These are phyloP conservation scores for Solanum peruvianum DNA, from an alignment of 257 asterid genomes.

Conservation along the genomic window DNA sequence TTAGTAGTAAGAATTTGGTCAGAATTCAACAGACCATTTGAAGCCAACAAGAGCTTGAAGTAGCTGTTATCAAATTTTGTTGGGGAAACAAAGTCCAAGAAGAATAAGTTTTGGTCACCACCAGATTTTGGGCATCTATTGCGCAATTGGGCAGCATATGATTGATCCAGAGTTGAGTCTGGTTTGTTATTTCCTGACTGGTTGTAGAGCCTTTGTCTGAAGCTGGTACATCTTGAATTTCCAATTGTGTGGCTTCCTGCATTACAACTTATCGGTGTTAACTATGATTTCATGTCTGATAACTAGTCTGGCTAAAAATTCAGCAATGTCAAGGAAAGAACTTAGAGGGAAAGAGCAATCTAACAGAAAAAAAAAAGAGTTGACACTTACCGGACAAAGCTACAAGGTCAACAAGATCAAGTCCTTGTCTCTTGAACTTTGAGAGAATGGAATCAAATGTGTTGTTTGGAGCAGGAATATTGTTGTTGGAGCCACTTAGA, in stretches of 20 bases:
- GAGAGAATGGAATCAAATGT: slow-evolving; percentile 82
- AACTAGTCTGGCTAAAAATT: too few species aligned
- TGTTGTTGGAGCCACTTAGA: slow-evolving; percentile 71
- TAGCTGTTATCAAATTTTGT: slow-evolving; percentile 64
- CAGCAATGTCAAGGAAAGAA: too few species aligned
- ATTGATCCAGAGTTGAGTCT: slow-evolving; percentile 41
- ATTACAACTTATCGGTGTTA: too few species aligned
- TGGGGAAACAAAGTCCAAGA: slow-evolving; percentile 54
- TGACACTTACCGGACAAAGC: slow-evolving; percentile 58
- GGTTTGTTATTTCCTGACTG: slow-evolving; percentile 58
- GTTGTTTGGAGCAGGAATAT: slow-evolving; percentile 91
- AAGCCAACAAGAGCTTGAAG: slow-evolving; percentile 59
- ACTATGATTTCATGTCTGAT: too few species aligned
- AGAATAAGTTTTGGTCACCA: slow-evolving; percentile 68
- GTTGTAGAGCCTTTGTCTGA: slow-evolving; percentile 85
- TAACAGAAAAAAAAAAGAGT: too few species aligned
- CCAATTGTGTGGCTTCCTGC: slow-evolving; percentile 95
- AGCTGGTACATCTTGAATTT: slow-evolving; percentile 62
- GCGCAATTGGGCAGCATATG: slow-evolving; percentile 53
- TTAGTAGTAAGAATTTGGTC: slow-evolving; percentile 71
- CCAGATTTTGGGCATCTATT: slow-evolving; percentile 63
- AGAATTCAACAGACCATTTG: slow-evolving; percentile 63
- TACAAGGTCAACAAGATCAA: slow-evolving; percentile 70
- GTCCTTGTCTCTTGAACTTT: slow-evolving; percentile 61
- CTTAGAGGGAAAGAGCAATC: too few species aligned